Percentiles rank a stretch among this genome's conserved stretches.
phyloP scores from a whole-genome alignment of 306 rosid genomes.

The Lagenaria siceraria region DNA sequence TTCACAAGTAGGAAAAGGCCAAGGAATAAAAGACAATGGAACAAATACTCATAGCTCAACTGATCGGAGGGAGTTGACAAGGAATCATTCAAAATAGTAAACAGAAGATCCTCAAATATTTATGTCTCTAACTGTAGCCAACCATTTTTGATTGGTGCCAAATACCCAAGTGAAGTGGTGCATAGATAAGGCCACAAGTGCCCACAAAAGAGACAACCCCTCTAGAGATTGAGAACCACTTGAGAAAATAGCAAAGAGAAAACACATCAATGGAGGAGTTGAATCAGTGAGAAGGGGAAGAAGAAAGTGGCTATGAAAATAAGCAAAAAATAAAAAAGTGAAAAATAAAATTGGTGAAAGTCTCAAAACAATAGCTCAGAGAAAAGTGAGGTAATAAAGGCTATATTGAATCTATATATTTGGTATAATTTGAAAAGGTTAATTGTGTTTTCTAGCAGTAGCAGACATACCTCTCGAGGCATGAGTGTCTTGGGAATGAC shows the following conservation, averaged over 20 bases:
- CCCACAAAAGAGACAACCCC: not conserved
- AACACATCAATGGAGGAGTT: not conserved
- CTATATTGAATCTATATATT: not conserved
- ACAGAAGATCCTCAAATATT: not conserved
- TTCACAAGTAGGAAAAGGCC: constrained; percentile 4
- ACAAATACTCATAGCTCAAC: not conserved
- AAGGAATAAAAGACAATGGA: constrained; percentile 10
- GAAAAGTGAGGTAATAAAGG: constrained; percentile 2
- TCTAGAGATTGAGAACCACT: not conserved
- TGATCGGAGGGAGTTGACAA: not conserved
- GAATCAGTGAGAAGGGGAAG: not conserved
- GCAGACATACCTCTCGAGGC: constrained; percentile 75
- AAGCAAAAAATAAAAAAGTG: not conserved
- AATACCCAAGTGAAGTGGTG: not conserved
- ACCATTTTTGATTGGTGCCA: constrained; percentile 5
- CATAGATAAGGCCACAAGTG: not conserved
- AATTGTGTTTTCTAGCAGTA: constrained; percentile 24
- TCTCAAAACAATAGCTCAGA: not conserved
- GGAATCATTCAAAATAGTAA: constrained; percentile 1
- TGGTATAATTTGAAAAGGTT: constrained; percentile 14
- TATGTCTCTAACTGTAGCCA: constrained; percentile 4
- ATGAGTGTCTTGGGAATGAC: constrained; percentile 88
- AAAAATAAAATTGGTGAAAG: not conserved
- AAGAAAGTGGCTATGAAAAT: not conserved
- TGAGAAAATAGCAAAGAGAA: not conserved